Evolutionary conservation across 495 filamentous ascomycete species (phyloP).

Genomic region (Penicillium pulvis): DNA sequence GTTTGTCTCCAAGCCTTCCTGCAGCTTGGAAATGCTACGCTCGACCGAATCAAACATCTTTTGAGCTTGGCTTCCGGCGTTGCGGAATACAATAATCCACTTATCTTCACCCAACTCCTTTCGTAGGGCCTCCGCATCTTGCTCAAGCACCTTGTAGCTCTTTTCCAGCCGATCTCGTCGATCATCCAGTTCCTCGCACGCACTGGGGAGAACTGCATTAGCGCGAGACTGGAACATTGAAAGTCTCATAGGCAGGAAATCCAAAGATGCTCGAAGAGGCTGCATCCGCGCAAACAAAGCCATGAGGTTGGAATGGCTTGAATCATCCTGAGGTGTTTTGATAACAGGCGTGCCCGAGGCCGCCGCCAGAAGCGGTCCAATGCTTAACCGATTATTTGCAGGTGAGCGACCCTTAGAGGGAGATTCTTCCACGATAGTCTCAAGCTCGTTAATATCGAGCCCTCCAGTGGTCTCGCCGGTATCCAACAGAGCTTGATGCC

Average conservation of each 20-base stretch:
- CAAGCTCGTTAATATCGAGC: conserved; percentile 85
- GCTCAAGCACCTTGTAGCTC: conserved; percentile 79
- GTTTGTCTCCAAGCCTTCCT: conserved; percentile 74
- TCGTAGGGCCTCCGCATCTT: conserved; percentile 81
- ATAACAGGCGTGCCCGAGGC: conserved; percentile 60
- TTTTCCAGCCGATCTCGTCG: conserved; percentile 69
- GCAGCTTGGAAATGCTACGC: conserved; percentile 77
- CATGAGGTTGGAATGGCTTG: conserved; percentile 71
- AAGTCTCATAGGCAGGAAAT: conserved; percentile 95
- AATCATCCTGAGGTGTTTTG: conserved; percentile 70
- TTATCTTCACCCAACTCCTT: conserved; percentile 91
- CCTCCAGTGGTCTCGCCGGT: conserved; percentile 53
- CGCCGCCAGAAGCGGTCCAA: conserved; percentile 58
- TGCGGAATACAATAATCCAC: conserved; percentile 93
- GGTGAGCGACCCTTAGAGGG: conserved; percentile 55
- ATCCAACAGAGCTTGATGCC: conserved; percentile 70
- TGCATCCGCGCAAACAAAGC: conserved; percentile 94
- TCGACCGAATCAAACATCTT: conserved; percentile 95
- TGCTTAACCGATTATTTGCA: conserved; percentile 64
- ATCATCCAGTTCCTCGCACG: conserved; percentile 83
- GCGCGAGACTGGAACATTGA: conserved; percentile 81
- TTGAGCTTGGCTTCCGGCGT: conserved; percentile 87
- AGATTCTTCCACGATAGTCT: conserved; percentile 91
- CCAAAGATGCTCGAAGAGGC: conserved; percentile 85
- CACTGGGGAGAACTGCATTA: conserved; percentile 75